A percentile compares a stretch with the other conserved stretches of the same genome.
Evolutionary conservation across 495 filamentous ascomycete genomes (phyloP).

Genomic region (Neurospora sp.): DNA sequence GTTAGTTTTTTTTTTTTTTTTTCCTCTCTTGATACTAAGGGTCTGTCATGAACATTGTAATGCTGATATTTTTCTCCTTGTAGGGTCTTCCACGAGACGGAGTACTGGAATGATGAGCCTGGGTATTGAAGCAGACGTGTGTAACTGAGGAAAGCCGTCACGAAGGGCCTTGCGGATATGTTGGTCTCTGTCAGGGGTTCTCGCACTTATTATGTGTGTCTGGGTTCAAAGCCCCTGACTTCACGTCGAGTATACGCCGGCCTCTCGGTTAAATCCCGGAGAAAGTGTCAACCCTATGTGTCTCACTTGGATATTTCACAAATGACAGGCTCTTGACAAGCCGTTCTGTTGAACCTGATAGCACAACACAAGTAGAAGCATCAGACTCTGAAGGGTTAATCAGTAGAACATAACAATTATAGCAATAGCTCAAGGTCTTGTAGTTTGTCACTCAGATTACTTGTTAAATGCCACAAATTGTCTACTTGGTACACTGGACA

Average conservation of each 20-base stretch:
- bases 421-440: too few relatives aligned
- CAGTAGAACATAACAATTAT: too few relatives aligned
- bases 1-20: constrained; percentile 16
- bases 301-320: too few relatives aligned
- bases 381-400: neutral
- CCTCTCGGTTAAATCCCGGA: too few relatives aligned
- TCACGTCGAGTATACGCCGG: neutral
- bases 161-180: neutral
- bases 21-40: neutral
- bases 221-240: neutral
- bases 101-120: constrained; percentile 51
- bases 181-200: neutral
- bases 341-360: too few relatives aligned
- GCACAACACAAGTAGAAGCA: neutral
- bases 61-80: neutral
- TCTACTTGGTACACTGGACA: neutral
- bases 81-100: constrained; percentile 49
- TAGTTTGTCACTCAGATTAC: too few relatives aligned
- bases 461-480: neutral
- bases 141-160: neutral
- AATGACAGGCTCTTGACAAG: too few relatives aligned
- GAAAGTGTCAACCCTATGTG: too few relatives aligned
- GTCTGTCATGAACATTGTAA: neutral
- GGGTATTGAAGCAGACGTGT: constrained; percentile 25
- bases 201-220: neutral